These are phyloP conservation scores for Yamadazyma phyllophila DNA, from an alignment of 805 yeast genomes.

Conservation along the genomic window DNA sequence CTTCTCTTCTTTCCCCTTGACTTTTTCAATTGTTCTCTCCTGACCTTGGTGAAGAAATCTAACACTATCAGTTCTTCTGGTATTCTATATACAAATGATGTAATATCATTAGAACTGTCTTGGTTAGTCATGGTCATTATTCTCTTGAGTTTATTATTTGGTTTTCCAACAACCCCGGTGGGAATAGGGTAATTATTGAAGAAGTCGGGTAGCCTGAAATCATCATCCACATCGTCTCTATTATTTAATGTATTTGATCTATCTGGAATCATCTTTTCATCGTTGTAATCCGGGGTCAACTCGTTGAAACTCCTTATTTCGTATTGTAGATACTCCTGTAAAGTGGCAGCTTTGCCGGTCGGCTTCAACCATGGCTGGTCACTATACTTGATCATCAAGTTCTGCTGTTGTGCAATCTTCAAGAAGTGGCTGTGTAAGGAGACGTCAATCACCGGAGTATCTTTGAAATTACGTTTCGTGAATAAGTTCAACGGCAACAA, in stretches of 20 bases:
- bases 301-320: conserved; percentile 24
- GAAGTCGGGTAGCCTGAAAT: conserved; percentile 28
- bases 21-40: conserved; percentile 19
- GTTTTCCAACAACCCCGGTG: conserved; percentile 21
- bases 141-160: conserved; percentile 16
- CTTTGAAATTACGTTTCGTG: conserved; percentile 46
- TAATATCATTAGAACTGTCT: conserved; percentile 15
- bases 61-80: conserved; percentile 67
- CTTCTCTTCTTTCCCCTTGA: conserved; percentile 18
- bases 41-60: conserved; percentile 62
- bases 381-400: conserved; percentile 30
- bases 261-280: conserved; percentile 8
- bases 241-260: conserved; percentile 13
- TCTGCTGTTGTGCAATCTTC: conserved; percentile 24
- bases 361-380: conserved; percentile 32
- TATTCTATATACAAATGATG: conserved; percentile 56
- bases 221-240: conserved; percentile 19
- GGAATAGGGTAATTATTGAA: conserved; percentile 21
- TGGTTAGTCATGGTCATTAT: conserved; percentile 20
- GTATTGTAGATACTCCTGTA: conserved; percentile 31
- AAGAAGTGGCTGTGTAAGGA: conserved; percentile 35
- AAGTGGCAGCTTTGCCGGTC: conserved; percentile 16
- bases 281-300: conserved; percentile 12
- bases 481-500: conserved; percentile 39
- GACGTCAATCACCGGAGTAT: conserved; percentile 55